Conservation (phyloP, 768 basidiomycete species). For the Tremella mesenterica region DNA sequence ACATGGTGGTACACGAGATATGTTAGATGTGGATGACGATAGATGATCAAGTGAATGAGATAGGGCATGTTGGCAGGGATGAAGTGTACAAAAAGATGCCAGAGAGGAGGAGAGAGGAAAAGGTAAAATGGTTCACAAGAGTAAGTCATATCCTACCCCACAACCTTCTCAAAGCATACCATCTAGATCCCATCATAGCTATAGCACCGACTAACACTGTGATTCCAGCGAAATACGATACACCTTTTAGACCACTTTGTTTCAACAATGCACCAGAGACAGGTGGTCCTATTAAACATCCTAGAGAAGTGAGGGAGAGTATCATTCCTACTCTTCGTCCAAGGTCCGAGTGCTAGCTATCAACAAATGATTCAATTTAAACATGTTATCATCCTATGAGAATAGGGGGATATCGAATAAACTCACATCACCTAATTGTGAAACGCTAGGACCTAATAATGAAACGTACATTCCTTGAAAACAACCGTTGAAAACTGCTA, state of each 20-base stretch:
- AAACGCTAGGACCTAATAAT: background rate
- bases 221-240: background rate
- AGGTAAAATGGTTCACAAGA: too few relatives aligned
- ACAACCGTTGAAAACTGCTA: background rate
- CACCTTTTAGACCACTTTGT: background rate
- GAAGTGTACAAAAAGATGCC: too few relatives aligned
- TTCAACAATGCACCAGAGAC: background rate
- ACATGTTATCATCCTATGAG: too few relatives aligned
- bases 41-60: too few relatives aligned
- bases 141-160: too few relatives aligned
- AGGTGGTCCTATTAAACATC: background rate
- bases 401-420: too few relatives aligned
- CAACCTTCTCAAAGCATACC: too few relatives aligned
- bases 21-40: too few relatives aligned
- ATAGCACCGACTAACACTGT: background rate
- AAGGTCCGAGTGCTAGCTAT: background rate
- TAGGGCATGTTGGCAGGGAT: too few relatives aligned
- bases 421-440: background rate
- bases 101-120: too few relatives aligned
- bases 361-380: background rate
- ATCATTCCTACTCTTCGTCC: background rate
- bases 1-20: too few relatives aligned
- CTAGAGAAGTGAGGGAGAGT: conserved; percentile 1
- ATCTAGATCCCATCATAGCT: too few relatives aligned
- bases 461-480: background rate